A percentile compares a stretch with the other conserved stretches of the same genome.
Conservation (phyloP, 2,329 filamentous ascomycete genomes). For the Beauveria scarabaeidicola region DNA sequence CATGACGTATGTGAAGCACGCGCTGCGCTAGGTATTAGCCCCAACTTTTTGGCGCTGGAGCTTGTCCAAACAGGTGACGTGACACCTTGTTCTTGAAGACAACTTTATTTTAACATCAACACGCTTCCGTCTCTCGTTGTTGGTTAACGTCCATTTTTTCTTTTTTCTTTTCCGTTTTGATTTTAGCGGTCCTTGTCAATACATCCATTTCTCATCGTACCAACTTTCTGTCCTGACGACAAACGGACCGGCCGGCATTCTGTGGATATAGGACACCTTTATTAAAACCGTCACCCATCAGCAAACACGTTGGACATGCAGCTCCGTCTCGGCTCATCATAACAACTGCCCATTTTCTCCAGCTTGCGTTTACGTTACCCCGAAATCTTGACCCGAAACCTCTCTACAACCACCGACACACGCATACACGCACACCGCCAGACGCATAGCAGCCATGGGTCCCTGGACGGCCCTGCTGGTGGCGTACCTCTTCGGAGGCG, state of each 20-base stretch:
- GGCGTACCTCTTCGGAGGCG: slow-evolving; percentile 74
- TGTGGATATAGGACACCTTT: slow-evolving; percentile 5
- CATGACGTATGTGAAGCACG: slow-evolving; percentile 16
- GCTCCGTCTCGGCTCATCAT: slow-evolving; percentile 2
- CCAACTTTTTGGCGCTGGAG: slow-evolving; percentile 9
- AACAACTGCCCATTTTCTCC: not conserved
- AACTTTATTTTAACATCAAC: not conserved
- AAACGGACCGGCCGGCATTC: not conserved
- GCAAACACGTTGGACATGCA: slow-evolving; percentile 1
- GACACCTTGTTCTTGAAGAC: not conserved
- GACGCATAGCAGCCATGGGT: slow-evolving; percentile 30
- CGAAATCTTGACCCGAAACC: not conserved
- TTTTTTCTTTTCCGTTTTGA: not conserved
- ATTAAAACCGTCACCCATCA: not conserved
- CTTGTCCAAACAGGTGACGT: slow-evolving; percentile 1
- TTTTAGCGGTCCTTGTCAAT: not conserved
- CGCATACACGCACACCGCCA: not conserved
- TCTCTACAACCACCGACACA: not conserved
- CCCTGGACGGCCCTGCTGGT: slow-evolving; percentile 53
- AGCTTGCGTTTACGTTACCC: not conserved
- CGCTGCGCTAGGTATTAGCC: not conserved
- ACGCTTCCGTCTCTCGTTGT: not conserved
- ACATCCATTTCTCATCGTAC: not conserved
- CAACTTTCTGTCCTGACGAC: not conserved
- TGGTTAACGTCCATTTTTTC: not conserved